Percentiles rank a stretch among this genome's conserved stretches.
Evolutionary conservation across 331 rosid species (phyloP).

Genomic region (Prunus yedoensis): DNA sequence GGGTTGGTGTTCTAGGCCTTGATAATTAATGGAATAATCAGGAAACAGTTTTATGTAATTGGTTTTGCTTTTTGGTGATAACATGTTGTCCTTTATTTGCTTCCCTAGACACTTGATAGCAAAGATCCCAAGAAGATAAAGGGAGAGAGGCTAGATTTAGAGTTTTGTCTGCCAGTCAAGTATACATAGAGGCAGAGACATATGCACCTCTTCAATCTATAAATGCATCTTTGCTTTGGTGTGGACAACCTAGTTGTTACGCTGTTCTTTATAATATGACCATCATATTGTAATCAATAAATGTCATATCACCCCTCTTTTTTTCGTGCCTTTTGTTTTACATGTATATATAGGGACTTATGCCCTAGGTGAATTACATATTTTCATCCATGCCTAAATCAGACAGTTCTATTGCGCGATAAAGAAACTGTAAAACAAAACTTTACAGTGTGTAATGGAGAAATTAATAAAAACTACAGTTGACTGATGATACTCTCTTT

Average conservation of each 20-base stretch:
- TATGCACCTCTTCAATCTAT: neutral
- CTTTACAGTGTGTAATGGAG: neutral
- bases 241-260: neutral
- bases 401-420: neutral
- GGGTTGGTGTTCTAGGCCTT: neutral
- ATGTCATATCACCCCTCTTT: neutral
- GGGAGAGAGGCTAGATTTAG: neutral
- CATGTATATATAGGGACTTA: neutral
- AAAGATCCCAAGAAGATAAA: neutral
- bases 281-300: neutral
- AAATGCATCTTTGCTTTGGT: neutral
- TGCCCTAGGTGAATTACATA: too few species aligned
- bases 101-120: neutral
- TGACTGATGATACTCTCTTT: neutral
- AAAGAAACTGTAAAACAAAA: neutral
- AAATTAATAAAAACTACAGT: neutral
- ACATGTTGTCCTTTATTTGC: neutral
- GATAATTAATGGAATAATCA: neutral
- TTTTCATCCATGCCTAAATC: neutral
- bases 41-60: neutral
- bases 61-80: neutral
- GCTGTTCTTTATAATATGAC: neutral
- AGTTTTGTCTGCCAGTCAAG: neutral
- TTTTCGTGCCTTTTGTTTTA: neutral
- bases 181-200: neutral